These are phyloP conservation scores for Ulota crispa DNA, from an alignment of 225 moss, liverwort and hornwort genomes.

Conservation along the genomic window DNA sequence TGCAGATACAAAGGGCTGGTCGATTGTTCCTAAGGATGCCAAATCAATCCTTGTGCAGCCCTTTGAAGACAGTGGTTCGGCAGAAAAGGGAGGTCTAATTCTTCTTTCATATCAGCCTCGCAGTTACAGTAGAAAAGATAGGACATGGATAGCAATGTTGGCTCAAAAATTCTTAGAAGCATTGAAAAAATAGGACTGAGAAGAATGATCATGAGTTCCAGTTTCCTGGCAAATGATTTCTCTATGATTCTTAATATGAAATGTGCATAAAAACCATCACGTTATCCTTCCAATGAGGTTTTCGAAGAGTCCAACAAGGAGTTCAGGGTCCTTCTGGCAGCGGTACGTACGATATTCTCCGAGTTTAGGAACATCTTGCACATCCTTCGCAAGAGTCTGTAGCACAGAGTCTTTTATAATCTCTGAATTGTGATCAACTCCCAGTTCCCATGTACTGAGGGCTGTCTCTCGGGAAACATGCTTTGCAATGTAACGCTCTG, in stretches of 20 bases:
- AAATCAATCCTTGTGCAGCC: constrained; percentile 45
- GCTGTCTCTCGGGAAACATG: constrained; percentile 70
- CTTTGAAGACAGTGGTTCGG: constrained; percentile 21
- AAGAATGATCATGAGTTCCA: constrained; percentile 20
- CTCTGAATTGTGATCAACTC: constrained; percentile 74
- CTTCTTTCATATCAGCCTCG: constrained; percentile 52
- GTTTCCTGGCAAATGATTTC: constrained; percentile 1
- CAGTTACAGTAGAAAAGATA: constrained; percentile 54
- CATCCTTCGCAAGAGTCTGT: constrained; percentile 61
- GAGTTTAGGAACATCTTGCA: constrained; percentile 72
- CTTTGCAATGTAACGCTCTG: constrained; percentile 69
- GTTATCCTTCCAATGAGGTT: constrained; percentile 63
- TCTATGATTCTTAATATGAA: constrained; percentile 7
- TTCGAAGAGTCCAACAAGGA: constrained; percentile 75
- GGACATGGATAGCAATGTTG: constrained; percentile 49
- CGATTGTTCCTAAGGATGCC: constrained; percentile 45
- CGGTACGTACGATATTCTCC: constrained; percentile 73
- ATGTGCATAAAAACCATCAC: constrained; percentile 27
- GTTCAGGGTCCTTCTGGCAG: constrained; percentile 72
- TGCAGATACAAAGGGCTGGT: constrained; percentile 55
- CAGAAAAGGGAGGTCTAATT: constrained; percentile 42
- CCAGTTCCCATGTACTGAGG: constrained; percentile 79
- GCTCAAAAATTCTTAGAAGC: constrained; percentile 36
- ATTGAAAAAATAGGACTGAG: constrained; percentile 27
- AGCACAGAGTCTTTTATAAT: constrained; percentile 79